Evolutionary conservation across 495 filamentous ascomycete species (phyloP).

Genomic region (Podospora pseudopauciseta): DNA sequence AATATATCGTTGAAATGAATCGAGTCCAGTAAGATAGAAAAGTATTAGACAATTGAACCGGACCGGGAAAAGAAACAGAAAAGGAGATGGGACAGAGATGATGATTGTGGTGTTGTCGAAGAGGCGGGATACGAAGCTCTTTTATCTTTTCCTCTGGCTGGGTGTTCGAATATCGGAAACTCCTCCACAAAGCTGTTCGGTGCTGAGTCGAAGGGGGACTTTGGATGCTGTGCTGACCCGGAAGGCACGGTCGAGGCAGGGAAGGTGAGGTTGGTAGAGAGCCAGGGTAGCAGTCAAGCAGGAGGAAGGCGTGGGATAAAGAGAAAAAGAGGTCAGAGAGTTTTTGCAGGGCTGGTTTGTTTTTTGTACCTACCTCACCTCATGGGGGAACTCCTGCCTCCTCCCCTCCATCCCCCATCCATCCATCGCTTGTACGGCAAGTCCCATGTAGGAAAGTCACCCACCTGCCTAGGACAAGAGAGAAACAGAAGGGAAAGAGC

Average conservation of each 20-base stretch:
- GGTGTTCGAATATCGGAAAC: not conserved
- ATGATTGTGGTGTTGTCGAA: not conserved
- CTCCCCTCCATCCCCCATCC: no score
- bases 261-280: conserved; percentile 8
- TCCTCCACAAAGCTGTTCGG: conserved; percentile 9
- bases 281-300: conserved; percentile 11
- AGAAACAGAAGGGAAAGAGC: not conserved
- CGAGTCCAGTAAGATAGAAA: conserved; percentile 6
- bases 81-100: conserved; percentile 6
- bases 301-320: conserved; percentile 14
- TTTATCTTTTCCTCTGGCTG: conserved; percentile 15
- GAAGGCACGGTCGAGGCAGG: not conserved
- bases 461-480: not conserved
- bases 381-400: not conserved
- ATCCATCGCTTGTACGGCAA: not conserved
- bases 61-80: conserved; percentile 11
- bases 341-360: conserved; percentile 13
- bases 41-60: not conserved
- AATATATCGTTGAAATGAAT: conserved; percentile 15
- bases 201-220: not conserved
- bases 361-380: conserved; percentile 22
- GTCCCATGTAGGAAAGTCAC: not conserved
- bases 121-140: conserved; percentile 10
- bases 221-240: conserved; percentile 3
- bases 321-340: conserved; percentile 24